Conservation (phyloP, 2,329 filamentous ascomycete species). For the Kalmusia sp. region DNA sequence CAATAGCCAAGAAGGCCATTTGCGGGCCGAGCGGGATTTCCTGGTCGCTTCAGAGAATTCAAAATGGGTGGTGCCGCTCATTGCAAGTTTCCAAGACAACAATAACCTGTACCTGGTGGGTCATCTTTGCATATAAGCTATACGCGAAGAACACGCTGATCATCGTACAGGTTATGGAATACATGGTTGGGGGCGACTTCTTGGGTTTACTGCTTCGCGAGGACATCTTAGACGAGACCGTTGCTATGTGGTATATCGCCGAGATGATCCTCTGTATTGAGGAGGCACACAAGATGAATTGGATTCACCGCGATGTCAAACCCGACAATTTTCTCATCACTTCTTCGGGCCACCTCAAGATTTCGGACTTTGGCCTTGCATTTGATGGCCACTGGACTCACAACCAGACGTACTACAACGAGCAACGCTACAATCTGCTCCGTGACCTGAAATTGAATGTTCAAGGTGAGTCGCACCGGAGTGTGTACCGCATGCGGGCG, state of each 20-base stretch:
- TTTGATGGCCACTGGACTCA: constrained; percentile 97
- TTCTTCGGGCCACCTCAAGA: constrained; percentile 87
- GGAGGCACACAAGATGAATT: constrained; percentile 84
- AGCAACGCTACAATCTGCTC: constrained; percentile 79
- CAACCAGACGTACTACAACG: constrained; percentile 84
- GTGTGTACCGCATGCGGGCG: too few relatives aligned
- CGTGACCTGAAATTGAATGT: constrained; percentile 77
- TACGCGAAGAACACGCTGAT: not conserved
- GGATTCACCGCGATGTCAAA: constrained; percentile 96
- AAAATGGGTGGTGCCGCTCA: constrained; percentile 85
- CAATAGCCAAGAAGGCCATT: constrained; percentile 89
- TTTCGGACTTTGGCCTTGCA: constrained; percentile 93
- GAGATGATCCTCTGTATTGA: constrained; percentile 97
- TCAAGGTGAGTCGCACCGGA: constrained; percentile 65
- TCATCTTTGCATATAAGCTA: not conserved
- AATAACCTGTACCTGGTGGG: constrained; percentile 78
- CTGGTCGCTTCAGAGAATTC: constrained; percentile 88
- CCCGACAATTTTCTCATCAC: constrained; percentile 97
- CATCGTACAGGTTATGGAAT: constrained; percentile 76
- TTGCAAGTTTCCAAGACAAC: constrained; percentile 87
- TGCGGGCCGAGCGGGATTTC: constrained; percentile 91
- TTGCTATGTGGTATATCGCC: constrained; percentile 86
- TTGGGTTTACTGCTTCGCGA: constrained; percentile 84
- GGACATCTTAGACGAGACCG: constrained; percentile 78
- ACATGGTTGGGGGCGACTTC: constrained; percentile 97